A percentile compares a stretch with the other conserved stretches of the same genome.
Conservation (phyloP, 768 basidiomycete species). For the Lactarius sanguifluus region DNA sequence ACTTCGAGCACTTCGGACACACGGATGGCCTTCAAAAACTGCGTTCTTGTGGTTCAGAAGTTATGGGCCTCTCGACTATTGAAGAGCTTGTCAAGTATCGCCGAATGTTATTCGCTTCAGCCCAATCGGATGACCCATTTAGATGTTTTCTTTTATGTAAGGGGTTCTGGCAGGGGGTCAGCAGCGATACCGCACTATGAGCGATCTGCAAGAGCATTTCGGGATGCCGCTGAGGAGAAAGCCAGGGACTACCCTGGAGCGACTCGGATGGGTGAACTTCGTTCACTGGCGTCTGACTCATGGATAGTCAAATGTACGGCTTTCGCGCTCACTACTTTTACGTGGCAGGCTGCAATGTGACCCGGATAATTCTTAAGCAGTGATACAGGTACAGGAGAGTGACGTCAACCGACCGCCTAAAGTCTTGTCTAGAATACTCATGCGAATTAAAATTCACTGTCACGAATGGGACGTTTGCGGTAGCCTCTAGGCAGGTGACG, state of each 20-base stretch:
- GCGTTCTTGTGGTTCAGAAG: neutral
- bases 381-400: neutral
- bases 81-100: conserved; percentile 3
- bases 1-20: neutral
- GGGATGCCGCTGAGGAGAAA: conserved; percentile 1
- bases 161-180: neutral
- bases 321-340: neutral
- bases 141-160: too few species aligned
- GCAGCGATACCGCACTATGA: neutral
- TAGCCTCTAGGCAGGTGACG: neutral
- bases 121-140: neutral
- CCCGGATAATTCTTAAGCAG: neutral
- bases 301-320: neutral
- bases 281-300: conserved; percentile 2
- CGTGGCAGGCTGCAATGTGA: neutral
- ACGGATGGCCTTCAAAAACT: neutral
- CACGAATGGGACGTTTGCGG: neutral
- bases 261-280: conserved; percentile 5
- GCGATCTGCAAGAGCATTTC: neutral
- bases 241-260: neutral
- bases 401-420: neutral
- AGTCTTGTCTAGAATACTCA: neutral
- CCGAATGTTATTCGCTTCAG: conserved; percentile 1
- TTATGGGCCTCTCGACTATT: neutral
- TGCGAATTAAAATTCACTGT: neutral